Evolutionary conservation across 345 rosid species (phyloP), one percentile per base, ranked within the genome.

Genomic region (Balakata baccata): DNA sequence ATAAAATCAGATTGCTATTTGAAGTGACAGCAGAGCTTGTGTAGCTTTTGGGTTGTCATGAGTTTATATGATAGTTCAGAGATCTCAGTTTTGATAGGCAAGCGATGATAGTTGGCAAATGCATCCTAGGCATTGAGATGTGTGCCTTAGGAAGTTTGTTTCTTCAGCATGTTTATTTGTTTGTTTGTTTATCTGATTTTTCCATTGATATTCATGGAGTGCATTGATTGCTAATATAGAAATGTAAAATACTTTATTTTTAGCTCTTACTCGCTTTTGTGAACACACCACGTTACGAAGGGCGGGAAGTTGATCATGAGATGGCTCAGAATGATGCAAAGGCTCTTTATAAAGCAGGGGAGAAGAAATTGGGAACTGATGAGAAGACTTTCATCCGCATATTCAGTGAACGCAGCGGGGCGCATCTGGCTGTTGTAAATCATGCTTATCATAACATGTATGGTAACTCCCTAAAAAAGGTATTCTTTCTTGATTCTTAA

Each of bases 341-440:
- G 81, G 75, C 79, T 47, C 89, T 90, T 4, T 88, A 75, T 70
- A 86, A 84, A 75, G 92, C 91, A 4, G 92, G 95, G 62, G 95
- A 88, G 82, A 88, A 74, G 85, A 86, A 50, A 76, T 64, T 77
- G 11, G 95, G 92, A 71, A 88, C 95, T n/a, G 95, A 90, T 78
- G 95, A 90, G 84, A 84, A 80, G 58, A 85, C 86, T 20, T 88
- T 90, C 71, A 82, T 90, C 72, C 69, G 38, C 52, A 77, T 84
- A 69, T 90, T 88, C 68, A 77, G 87, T 8, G 86, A 79, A 80
- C 84, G 91, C 69, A 90, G 92, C 75, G 76, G 84, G 54, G 87
- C 89, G 25, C 95, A 90, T 61, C 73, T 90, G 78, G 89, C 84
- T 65, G 84, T 84, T 54, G 83, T 88, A 51, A 63, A 50, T 77